Conservation (phyloP, 2,329 filamentous ascomycete species). For the Cladosporium colombiae region DNA sequence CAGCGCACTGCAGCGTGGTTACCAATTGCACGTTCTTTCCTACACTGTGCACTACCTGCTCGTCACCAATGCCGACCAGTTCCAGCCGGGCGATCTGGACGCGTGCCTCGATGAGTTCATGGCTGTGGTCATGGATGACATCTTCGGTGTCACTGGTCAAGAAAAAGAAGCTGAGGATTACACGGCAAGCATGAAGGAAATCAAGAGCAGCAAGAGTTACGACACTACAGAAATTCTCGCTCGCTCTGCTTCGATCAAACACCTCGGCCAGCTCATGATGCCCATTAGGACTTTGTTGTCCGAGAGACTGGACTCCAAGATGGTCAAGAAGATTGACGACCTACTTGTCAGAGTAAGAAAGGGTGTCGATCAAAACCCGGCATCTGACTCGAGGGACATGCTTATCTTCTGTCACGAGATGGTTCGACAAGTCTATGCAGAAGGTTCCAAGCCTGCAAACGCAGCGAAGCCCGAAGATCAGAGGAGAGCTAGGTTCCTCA, state of each 20-base stretch:
- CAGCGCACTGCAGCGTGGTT: slow-evolving; percentile 78
- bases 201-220: slow-evolving; percentile 97
- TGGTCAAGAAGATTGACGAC: slow-evolving; percentile 87
- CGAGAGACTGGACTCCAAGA: slow-evolving; percentile 80
- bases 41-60: slow-evolving; percentile 93
- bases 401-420: slow-evolving; percentile 96
- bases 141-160: slow-evolving; percentile 87
- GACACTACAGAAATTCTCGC: slow-evolving; percentile 95
- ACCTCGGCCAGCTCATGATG: slow-evolving; percentile 72
- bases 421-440: slow-evolving; percentile 75
- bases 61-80: slow-evolving; percentile 70
- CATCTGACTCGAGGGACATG: slow-evolving; percentile 75
- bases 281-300: slow-evolving; percentile 77
- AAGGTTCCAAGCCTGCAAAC: slow-evolving; percentile 41
- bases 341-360: slow-evolving; percentile 79
- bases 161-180: slow-evolving; percentile 98
- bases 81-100: slow-evolving; percentile 80
- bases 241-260: slow-evolving; percentile 73
- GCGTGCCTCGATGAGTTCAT: slow-evolving; percentile 81
- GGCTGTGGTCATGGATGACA: slow-evolving; percentile 91
- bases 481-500: slow-evolving; percentile 70
- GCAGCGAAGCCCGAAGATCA: slow-evolving; percentile 51
- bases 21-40: slow-evolving; percentile 91
- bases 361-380: slow-evolving; percentile 79
- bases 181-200: slow-evolving; percentile 91